Evolutionary conservation across 495 filamentous ascomycete genomes (phyloP).

Genomic region (Aspergillus affinis): DNA sequence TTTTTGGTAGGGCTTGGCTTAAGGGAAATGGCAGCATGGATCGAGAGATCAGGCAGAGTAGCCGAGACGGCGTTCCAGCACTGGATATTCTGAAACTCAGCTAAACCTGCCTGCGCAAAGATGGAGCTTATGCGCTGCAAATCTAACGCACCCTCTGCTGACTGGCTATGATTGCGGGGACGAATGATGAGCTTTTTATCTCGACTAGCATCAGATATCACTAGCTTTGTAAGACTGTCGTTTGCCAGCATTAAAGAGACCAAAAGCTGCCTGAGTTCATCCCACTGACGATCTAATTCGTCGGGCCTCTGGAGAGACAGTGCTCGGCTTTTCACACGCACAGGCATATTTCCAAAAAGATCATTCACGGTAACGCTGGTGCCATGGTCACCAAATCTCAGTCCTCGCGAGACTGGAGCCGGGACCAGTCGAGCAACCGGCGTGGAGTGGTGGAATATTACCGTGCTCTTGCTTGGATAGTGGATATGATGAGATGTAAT

Average conservation of each 20-base stretch:
- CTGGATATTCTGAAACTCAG: slow-evolving; percentile 47
- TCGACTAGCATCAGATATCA: slow-evolving; percentile 31
- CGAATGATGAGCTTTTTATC: slow-evolving; percentile 34
- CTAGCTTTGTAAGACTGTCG: slow-evolving; percentile 31
- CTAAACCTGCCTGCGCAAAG: slow-evolving; percentile 63
- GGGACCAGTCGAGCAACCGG: slow-evolving; percentile 67
- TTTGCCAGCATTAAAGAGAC: slow-evolving; percentile 67
- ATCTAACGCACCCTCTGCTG: slow-evolving; percentile 19
- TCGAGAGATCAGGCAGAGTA: slow-evolving; percentile 53
- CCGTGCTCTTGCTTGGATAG: slow-evolving; percentile 63
- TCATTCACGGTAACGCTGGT: slow-evolving; percentile 80
- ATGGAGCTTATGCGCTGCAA: slow-evolving; percentile 48
- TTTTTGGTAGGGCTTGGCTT: slow-evolving; percentile 67
- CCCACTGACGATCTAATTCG: slow-evolving; percentile 69
- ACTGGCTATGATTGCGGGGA: slow-evolving; percentile 5
- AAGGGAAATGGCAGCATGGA: slow-evolving; percentile 70
- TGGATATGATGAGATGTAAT: slow-evolving; percentile 72
- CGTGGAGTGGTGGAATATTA: slow-evolving; percentile 70
- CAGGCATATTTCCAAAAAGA: slow-evolving; percentile 93
- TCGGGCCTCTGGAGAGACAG: slow-evolving; percentile 43
- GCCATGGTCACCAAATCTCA: slow-evolving; percentile 62
- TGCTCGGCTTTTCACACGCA: slow-evolving; percentile 83
- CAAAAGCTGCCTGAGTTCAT: slow-evolving; percentile 57
- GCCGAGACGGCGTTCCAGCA: slow-evolving; percentile 71
- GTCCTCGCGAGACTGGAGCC: slow-evolving; percentile 58